Evolutionary conservation across 2,329 filamentous ascomycete genomes (phyloP), one percentile per base, ranked within the genome.

Genomic region (Colletotrichum horii): DNA sequence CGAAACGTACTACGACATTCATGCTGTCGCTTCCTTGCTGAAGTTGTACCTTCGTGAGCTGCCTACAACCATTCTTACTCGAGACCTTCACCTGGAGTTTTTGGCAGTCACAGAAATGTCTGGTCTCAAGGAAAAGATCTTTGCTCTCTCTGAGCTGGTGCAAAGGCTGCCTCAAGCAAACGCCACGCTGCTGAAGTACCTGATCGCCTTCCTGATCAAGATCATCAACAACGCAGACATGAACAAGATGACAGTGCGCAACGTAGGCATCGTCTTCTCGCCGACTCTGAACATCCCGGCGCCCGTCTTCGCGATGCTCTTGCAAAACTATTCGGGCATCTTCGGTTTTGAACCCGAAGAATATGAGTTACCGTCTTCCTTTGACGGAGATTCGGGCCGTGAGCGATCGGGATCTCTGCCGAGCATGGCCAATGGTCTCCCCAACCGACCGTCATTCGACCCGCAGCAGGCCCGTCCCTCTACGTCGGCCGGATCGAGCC

Each of bases 241-340:
- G 77, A 99, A 99, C 88, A 98, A 98, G 89, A 99, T 99, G 97
- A 98, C 95, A 14, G 95, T 98, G 69, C 93, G 96, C 78, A 99
- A 99, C 81, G 95, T 99, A 70, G 96, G 97, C 78, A 98, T 99
- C 80, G 96, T 99, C 72, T 99, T 99, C 84, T 98, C 97, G 19
- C 97, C 97, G 1, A 98, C 97, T 0, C 90, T 99, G 70, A 98
- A 98, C 83, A 98, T 99, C 58, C 96, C 97, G 0, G 96, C 96
- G 0, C 96, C 96, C 0, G 94, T 99, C 14, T 98, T 99, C 83
- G 96, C 96, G 5, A 91, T 97, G 83, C 97, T 99, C 84, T 89
- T 99, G 74, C 96, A 97, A 78, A 96, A 98, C 81, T 98, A 95
- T 82, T 91, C 94, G 77, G 91, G 90, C 56, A 96, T 99, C 64